These are phyloP conservation scores for Pseudogymnoascus sp. DNA, from an alignment of 2,329 filamentous ascomycete species.

Conservation along the genomic window DNA sequence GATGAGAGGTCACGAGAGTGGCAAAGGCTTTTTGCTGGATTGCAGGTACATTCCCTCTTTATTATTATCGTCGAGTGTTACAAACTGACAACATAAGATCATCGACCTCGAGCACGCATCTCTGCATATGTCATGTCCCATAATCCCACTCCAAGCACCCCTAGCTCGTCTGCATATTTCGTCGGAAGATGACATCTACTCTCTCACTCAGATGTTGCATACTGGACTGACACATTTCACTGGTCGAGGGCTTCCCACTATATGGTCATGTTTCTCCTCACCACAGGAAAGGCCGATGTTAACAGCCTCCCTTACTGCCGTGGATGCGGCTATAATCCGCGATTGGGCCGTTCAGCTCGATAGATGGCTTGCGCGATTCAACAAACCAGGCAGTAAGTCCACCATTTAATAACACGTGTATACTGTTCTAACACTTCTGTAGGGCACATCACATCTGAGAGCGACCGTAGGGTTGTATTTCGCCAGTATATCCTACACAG, in stretches of 20 bases:
- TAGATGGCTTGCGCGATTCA: slow-evolving; percentile 35
- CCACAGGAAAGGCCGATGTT: slow-evolving; percentile 16
- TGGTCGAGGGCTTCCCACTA: slow-evolving; percentile 34
- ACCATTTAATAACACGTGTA: background rate
- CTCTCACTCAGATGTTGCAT: slow-evolving; percentile 38
- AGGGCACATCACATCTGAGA: slow-evolving; percentile 25
- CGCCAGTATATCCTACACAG: slow-evolving; percentile 36
- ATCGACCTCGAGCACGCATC: slow-evolving; percentile 38
- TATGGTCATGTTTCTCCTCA: slow-evolving; percentile 35
- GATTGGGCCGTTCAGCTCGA: slow-evolving; percentile 36
- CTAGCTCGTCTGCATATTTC: slow-evolving; percentile 31
- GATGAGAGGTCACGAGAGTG: slow-evolving; percentile 34
- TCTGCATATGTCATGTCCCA: slow-evolving; percentile 34
- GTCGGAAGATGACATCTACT: slow-evolving; percentile 33
- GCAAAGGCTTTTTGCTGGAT: slow-evolving; percentile 32
- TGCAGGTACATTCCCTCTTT: slow-evolving; percentile 17
- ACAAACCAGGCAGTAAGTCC: slow-evolving; percentile 14
- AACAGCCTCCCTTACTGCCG: slow-evolving; percentile 29
- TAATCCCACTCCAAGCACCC: slow-evolving; percentile 34
- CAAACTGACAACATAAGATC: slow-evolving; percentile 24
- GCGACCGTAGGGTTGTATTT: slow-evolving; percentile 31
- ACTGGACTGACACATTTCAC: slow-evolving; percentile 36
- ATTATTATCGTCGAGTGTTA: background rate
- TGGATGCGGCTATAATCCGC: slow-evolving; percentile 34
- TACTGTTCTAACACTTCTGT: background rate